A percentile compares a stretch with the other conserved stretches of the same genome.
These are phyloP conservation scores for Cryptococcus maquisensis DNA, from an alignment of 1,284 basidiomycete species.

Conservation along the genomic window DNA sequence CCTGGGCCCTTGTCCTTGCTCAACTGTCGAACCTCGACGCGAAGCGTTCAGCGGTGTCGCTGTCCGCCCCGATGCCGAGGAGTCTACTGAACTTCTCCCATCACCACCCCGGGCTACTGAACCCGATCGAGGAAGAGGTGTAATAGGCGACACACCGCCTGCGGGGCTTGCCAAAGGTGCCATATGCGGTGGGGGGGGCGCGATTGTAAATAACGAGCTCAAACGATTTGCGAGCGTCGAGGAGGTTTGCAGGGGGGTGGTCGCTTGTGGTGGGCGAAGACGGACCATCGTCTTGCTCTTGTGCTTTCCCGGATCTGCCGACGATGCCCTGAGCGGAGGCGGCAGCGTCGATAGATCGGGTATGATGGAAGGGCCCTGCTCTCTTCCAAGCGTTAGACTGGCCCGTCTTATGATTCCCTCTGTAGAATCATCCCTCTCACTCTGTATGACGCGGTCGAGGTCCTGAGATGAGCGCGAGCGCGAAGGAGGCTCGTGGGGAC, in stretches of 20 bases:
- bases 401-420: too few species aligned
- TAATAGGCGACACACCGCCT: too few species aligned
- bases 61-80: not conserved
- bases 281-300: constrained; percentile 13
- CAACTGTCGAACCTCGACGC: not conserved
- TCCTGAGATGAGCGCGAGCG: not conserved
- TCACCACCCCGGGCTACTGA: too few species aligned
- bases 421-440: not conserved
- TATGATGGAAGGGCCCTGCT: constrained; percentile 16
- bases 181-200: constrained; percentile 21
- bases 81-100: not conserved
- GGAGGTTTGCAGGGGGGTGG: constrained; percentile 2
- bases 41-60: not conserved
- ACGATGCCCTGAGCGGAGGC: constrained; percentile 10
- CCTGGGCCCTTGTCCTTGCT: not conserved
- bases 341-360: constrained; percentile 30
- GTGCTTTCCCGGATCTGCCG: not conserved
- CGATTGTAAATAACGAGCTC: constrained; percentile 22
- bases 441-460: not conserved
- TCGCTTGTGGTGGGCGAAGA: constrained; percentile 21
- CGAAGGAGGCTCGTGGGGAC: constrained; percentile 14
- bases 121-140: too few species aligned
- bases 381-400: not conserved
- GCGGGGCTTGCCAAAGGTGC: too few species aligned
- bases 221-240: constrained; percentile 15